Base-by-base conservation (phyloP, 257 asterid species). In the Solanum microdontum region DNA sequence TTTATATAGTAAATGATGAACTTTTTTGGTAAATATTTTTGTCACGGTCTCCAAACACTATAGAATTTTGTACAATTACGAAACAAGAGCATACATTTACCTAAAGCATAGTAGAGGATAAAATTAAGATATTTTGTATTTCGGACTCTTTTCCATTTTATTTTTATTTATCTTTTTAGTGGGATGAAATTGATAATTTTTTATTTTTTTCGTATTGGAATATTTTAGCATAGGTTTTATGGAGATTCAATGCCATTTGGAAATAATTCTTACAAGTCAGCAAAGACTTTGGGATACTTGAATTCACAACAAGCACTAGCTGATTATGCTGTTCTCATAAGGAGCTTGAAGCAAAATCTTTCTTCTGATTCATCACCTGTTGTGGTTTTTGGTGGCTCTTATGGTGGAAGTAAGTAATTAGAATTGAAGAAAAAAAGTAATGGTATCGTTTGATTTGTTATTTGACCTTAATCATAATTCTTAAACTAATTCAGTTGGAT, bases 351-450 rank as follows among this genome's bases (percentile, higher is more conserved):
- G 93, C 90, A 91, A 23, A 94, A 94, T 76, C 88, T 94, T 28
- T 94, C 98, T 86, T 93, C 96, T 79, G 94, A 94, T 88, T 93
- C 94, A 72, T 94, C 98, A 48, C 98, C 98, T 14, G 95, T 94
- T 76, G 94, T 95, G 55, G 98, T 93, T 19, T 93, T 94, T 93
- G 98, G 98, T 87, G 98, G 98, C 72, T 95, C 98, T 84, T 95
- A 95, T 89, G 98, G 98, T 69, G 98, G 98, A 90, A 95, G 98
- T 94, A 79, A 89, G 84, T 79, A 37, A 11, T 15, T 33, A 8
- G 5, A 93, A 87, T 87, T 9, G 23, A 30, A 64, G 39, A 26
- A 62, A 62, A n/a, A 34, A 34, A 34, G 37, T 34, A 34, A 34
- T 8, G 0, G 1, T 3, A 4, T 45, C 19, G 7, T 45, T 45